Conservation (phyloP, 2,329 filamentous ascomycete species). For the Diplodia intermedia region DNA sequence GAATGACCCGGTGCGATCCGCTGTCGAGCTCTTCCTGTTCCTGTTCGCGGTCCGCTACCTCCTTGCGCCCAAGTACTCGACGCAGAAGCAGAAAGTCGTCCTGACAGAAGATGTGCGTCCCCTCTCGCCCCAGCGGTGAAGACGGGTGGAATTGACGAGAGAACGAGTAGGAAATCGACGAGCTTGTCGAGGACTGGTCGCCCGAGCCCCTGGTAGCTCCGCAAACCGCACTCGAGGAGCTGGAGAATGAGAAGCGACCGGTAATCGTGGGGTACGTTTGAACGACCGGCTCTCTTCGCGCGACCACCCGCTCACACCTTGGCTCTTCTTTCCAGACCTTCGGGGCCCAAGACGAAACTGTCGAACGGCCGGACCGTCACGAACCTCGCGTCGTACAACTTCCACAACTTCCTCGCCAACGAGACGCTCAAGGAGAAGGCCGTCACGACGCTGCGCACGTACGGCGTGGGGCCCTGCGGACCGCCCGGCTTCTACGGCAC, state of each 20-base stretch:
- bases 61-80: conserved; percentile 89
- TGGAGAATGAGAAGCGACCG: conserved; percentile 83
- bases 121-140: too few relatives aligned
- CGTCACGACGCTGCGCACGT: conserved; percentile 89
- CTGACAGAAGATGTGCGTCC: conserved; percentile 72
- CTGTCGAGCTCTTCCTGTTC: conserved; percentile 90
- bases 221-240: conserved; percentile 76
- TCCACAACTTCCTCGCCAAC: conserved; percentile 95
- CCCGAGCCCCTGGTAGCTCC: conserved; percentile 87
- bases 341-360: conserved; percentile 88
- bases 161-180: conserved; percentile 82
- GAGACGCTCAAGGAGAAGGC: conserved; percentile 94
- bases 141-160: conserved; percentile 3
- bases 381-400: conserved; percentile 95
- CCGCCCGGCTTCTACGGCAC: conserved; percentile 98
- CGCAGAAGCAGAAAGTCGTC: conserved; percentile 86
- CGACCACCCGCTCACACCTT: conserved; percentile 15
- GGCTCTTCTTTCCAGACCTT: conserved; percentile 65
- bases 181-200: conserved; percentile 94
- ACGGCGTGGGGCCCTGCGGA: conserved; percentile 95
- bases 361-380: conserved; percentile 86
- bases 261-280: conserved; percentile 80
- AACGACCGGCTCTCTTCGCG: background rate
- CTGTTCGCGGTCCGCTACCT: conserved; percentile 96
- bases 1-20: conserved; percentile 91